Conservation (phyloP, 805 yeast genomes). For the Komagataella pastoris region DNA sequence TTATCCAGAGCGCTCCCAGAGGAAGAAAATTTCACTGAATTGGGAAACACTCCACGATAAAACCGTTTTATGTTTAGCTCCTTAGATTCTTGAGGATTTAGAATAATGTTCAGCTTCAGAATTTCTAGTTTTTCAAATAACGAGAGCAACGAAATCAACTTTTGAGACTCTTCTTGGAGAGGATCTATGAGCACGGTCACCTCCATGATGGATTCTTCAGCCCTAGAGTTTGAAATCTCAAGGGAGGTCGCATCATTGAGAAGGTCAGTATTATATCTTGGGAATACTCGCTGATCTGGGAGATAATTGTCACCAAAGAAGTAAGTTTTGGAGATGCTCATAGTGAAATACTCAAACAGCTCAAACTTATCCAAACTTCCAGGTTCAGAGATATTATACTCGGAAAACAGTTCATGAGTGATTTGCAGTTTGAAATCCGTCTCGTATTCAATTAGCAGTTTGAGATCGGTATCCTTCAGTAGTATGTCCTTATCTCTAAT, state of each 20-base stretch:
- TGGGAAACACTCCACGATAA: conserved; percentile 33
- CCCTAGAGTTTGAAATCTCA: neutral
- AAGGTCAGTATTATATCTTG: conserved; percentile 30
- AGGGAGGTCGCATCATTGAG: conserved; percentile 3
- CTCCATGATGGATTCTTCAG: conserved; percentile 22
- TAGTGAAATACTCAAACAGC: conserved; percentile 12
- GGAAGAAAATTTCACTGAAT: conserved; percentile 17
- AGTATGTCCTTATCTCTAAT: conserved; percentile 14
- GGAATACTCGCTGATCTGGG: conserved; percentile 24
- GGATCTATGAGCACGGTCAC: conserved; percentile 62
- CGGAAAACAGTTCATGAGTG: conserved; percentile 11
- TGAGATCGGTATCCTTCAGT: conserved; percentile 15
- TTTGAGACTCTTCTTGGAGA: conserved; percentile 53
- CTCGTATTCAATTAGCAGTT: conserved; percentile 32
- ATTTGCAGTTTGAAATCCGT: conserved; percentile 24
- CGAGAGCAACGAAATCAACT: conserved; percentile 30
- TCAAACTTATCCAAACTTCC: conserved; percentile 4
- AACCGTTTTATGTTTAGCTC: conserved; percentile 35
- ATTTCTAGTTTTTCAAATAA: conserved; percentile 28
- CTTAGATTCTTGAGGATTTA: conserved; percentile 36
- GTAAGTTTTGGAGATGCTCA: conserved; percentile 10
- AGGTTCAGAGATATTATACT: conserved; percentile 7
- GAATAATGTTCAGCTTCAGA: conserved; percentile 36
- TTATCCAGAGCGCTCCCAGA: conserved; percentile 15
- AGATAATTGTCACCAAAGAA: conserved; percentile 23